phyloP scores from a whole-genome alignment of 495 filamentous ascomycete genomes.

The Lasiosphaeria miniovina region DNA sequence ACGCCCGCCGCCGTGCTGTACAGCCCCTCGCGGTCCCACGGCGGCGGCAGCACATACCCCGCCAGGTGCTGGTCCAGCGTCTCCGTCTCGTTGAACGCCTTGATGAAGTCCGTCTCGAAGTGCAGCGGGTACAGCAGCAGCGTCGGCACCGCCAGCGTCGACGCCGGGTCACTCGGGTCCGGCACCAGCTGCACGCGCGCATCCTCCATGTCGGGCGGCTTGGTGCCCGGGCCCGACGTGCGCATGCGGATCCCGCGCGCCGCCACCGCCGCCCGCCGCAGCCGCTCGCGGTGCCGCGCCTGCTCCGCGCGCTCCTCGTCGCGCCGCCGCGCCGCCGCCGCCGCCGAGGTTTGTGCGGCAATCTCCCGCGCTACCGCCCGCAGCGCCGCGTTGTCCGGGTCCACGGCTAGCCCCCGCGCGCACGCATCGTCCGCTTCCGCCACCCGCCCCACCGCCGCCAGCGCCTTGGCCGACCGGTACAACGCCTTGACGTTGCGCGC shows the following conservation, averaged over 20 bases:
- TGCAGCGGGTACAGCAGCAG: conserved; percentile 79
- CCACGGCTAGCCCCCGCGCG: conserved; percentile 64
- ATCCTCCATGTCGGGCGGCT: conserved; percentile 83
- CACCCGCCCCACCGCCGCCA: conserved; percentile 69
- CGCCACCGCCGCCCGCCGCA: conserved; percentile 67
- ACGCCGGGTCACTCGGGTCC: conserved; percentile 69
- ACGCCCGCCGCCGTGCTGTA: conserved; percentile 59
- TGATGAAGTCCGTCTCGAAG: conserved; percentile 83
- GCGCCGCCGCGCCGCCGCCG: conserved; percentile 34
- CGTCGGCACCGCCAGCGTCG: conserved; percentile 68
- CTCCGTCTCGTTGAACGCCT: conserved; percentile 71
- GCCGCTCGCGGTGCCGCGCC: conserved; percentile 50
- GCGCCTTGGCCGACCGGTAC: conserved; percentile 76
- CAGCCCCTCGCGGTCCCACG: conserved; percentile 75
- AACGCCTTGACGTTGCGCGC: conserved; percentile 78
- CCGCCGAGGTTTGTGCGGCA: conserved; percentile 38
- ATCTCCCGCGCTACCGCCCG: conserved; percentile 53
- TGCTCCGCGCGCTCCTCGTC: conserved; percentile 51
- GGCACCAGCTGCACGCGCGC: conserved; percentile 63
- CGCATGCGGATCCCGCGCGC: conserved; percentile 67
- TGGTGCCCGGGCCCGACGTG: conserved; percentile 46
- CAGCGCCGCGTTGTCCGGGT: conserved; percentile 58
- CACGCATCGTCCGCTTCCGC: conserved; percentile 74
- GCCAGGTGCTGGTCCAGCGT: conserved; percentile 64
- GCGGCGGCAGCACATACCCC: conserved; percentile 70